These are phyloP conservation scores for Megacollybia marginata DNA, from an alignment of 768 basidiomycete species.

Conservation along the genomic window DNA sequence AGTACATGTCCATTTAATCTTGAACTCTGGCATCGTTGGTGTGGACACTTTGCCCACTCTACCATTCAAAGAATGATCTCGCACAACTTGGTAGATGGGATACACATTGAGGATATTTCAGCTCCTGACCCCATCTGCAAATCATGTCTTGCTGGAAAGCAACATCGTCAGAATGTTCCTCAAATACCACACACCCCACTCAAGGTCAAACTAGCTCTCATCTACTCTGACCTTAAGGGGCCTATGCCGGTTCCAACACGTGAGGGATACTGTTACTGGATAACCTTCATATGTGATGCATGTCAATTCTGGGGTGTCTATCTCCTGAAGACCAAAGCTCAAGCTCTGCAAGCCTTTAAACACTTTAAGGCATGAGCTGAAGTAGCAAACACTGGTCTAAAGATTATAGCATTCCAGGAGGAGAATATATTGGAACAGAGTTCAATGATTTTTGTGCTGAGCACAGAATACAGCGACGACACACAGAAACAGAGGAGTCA, in stretches of 20 bases:
- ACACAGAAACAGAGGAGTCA: too few relatives aligned
- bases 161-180: not conserved
- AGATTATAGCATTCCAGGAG: too few relatives aligned
- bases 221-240: slow-evolving; percentile 14
- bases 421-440: too few relatives aligned
- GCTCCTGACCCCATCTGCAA: not conserved
- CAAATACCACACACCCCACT: too few relatives aligned
- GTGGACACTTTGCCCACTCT: not conserved
- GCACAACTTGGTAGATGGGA: not conserved
- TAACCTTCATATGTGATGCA: slow-evolving; percentile 11
- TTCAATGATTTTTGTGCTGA: too few relatives aligned
- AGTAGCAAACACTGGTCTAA: not conserved
- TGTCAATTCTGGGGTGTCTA: slow-evolving; percentile 1
- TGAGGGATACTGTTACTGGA: slow-evolving; percentile 12
- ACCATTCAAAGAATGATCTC: not conserved
- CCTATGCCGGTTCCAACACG: slow-evolving; percentile 8
- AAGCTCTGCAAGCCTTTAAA: slow-evolving; percentile 11
- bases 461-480: too few relatives aligned
- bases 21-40: not conserved
- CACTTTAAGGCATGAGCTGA: slow-evolving; percentile 16
- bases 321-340: slow-evolving; percentile 9
- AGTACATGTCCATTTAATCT: not conserved
- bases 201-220: too few relatives aligned
- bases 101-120: not conserved
- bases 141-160: not conserved